Percentiles rank a stretch among this genome's conserved stretches.
Evolutionary conservation across 352 stramenopile species (phyloP).

Genomic region (Albugo laibachii): DNA sequence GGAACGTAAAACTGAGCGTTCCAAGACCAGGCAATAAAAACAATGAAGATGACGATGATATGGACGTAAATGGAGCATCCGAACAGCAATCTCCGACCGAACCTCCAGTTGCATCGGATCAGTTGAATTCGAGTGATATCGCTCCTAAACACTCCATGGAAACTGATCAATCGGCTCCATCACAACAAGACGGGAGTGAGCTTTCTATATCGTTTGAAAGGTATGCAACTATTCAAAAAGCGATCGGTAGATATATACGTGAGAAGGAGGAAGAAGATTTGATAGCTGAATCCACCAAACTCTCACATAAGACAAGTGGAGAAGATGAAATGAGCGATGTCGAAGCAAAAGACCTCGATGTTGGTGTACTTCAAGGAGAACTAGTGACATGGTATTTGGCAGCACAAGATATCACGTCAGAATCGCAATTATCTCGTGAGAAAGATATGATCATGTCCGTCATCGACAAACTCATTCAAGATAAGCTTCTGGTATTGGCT

Average conservation of each 20-base stretch:
- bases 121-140: no score
- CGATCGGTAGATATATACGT: constrained; percentile 52
- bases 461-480: constrained; percentile 57
- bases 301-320: neutral
- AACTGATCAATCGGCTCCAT: constrained; percentile 1
- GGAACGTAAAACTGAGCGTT: constrained; percentile 88
- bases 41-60: constrained; percentile 33
- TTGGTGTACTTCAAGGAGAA: constrained; percentile 48
- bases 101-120: neutral
- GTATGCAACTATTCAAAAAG: constrained; percentile 65
- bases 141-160: no score
- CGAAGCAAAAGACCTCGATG: constrained; percentile 31
- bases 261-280: constrained; percentile 52
- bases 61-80: constrained; percentile 3
- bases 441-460: constrained; percentile 71
- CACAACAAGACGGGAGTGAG: constrained; percentile 9
- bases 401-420: constrained; percentile 69
- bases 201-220: constrained; percentile 60
- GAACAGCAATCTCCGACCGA: neutral
- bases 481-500: constrained; percentile 56
- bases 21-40: constrained; percentile 18
- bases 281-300: constrained; percentile 18
- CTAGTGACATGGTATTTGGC: constrained; percentile 72
- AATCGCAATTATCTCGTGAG: constrained; percentile 49
- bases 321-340: constrained; percentile 13